phyloP scores from a whole-genome alignment of 306 rosid genomes.

The Cucurbita argyrosperma region DNA sequence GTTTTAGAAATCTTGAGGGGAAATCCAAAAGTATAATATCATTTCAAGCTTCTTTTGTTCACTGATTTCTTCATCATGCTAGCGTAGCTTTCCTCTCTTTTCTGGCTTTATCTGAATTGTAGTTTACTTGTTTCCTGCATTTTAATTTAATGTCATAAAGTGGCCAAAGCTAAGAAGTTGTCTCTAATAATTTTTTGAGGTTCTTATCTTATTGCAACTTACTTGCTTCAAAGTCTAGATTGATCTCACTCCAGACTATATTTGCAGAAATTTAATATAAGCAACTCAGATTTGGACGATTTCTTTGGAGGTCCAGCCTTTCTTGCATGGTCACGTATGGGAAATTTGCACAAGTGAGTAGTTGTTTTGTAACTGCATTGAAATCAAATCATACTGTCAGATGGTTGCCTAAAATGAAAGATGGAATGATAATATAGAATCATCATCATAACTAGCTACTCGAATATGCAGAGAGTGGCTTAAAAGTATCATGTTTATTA shows the following conservation, averaged over 20 bases:
- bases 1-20: too few species aligned
- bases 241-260: not conserved
- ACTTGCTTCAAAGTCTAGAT: not conserved
- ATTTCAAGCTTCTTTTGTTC: not conserved
- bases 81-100: not conserved
- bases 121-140: not conserved
- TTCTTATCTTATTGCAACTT: not conserved
- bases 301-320: conserved; percentile 95
- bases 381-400: not conserved
- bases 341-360: conserved; percentile 80
- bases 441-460: not conserved
- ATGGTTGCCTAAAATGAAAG: not conserved
- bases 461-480: not conserved
- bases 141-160: not conserved
- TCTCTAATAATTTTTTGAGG: not conserved
- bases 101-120: not conserved
- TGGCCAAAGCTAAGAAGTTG: not conserved
- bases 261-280: conserved; percentile 58
- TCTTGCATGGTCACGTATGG: conserved; percentile 96
- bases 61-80: not conserved
- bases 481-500: not conserved
- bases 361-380: not conserved
- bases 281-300: conserved; percentile 52
- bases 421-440: not conserved
- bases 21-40: too few species aligned